phyloP scores from a whole-genome alignment of 257 asterid species.

The Phtheirospermum japonicum region DNA sequence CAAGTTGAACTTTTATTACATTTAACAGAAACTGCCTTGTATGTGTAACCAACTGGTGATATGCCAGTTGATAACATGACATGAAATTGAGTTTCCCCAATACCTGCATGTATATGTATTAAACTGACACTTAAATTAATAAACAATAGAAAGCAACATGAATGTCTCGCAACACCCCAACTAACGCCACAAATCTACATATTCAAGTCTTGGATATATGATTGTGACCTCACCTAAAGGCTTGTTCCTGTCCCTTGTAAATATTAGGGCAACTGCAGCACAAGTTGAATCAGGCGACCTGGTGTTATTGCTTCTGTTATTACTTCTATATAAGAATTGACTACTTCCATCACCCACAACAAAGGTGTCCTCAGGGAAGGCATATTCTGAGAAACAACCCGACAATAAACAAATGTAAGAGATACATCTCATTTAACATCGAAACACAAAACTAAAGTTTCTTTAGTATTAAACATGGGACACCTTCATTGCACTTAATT shows the following conservation, averaged over 20 bases:
- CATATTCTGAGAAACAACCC: slow-evolving; percentile 48
- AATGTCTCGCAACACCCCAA: slow-evolving; percentile 6
- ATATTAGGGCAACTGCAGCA: slow-evolving; percentile 61
- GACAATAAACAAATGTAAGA: slow-evolving; percentile 14
- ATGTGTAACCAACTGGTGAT: slow-evolving; percentile 66
- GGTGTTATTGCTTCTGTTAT: slow-evolving; percentile 24
- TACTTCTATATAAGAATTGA: slow-evolving; percentile 45
- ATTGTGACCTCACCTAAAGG: slow-evolving; percentile 51
- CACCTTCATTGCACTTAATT: slow-evolving; percentile 9
- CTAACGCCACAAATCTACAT: background rate
- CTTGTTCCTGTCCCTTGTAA: slow-evolving; percentile 53
- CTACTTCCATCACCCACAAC: slow-evolving; percentile 71
- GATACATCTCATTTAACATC: slow-evolving; percentile 19
- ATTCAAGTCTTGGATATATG: background rate
- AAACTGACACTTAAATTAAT: slow-evolving; percentile 8
- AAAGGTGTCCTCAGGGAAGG: slow-evolving; percentile 58
- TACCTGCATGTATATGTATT: slow-evolving; percentile 38
- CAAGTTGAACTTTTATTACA: slow-evolving; percentile 40
- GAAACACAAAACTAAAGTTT: slow-evolving; percentile 14
- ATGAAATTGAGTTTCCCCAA: slow-evolving; percentile 72
- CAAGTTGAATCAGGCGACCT: slow-evolving; percentile 18
- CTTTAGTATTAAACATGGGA: slow-evolving; percentile 5
- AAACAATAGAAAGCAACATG: slow-evolving; percentile 12
- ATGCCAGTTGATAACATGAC: slow-evolving; percentile 65
- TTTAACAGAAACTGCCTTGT: slow-evolving; percentile 65